Evolutionary conservation across 768 basidiomycete genomes (phyloP).

Genomic region (Boletus eberwhitei): DNA sequence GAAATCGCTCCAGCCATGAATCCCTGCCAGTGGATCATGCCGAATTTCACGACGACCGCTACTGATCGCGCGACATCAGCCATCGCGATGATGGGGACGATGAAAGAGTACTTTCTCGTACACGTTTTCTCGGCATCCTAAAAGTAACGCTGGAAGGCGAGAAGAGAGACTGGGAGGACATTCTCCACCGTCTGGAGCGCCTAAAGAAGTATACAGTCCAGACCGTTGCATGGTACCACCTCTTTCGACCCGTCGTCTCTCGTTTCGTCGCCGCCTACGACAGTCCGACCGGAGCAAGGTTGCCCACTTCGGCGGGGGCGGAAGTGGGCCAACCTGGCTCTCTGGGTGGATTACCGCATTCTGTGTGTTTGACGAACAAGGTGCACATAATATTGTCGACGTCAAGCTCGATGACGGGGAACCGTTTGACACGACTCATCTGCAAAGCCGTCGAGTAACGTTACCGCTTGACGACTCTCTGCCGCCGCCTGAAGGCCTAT

Average conservation of each 20-base stretch:
- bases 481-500: too few relatives aligned
- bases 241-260: conserved; percentile 28
- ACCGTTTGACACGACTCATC: background rate
- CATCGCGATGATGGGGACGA: background rate
- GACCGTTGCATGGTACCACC: conserved; percentile 19
- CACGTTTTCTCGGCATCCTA: background rate
- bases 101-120: conserved; percentile 17
- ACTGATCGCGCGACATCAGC: background rate
- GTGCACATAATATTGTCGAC: background rate
- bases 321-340: background rate
- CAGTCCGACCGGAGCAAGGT: conserved; percentile 16
- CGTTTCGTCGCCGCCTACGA: conserved; percentile 30
- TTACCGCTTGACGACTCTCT: too few relatives aligned
- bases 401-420: background rate
- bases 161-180: conserved; percentile 30
- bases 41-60: background rate
- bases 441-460: too few relatives aligned
- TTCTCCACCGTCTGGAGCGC: conserved; percentile 36
- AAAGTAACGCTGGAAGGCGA: conserved; percentile 10
- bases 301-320: background rate
- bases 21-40: conserved; percentile 24
- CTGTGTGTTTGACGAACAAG: background rate
- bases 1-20: conserved; percentile 20
- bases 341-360: background rate
- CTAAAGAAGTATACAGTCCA: conserved; percentile 33